Conservation (phyloP, 768 basidiomycete genomes). For the Pholiota microspora region DNA sequence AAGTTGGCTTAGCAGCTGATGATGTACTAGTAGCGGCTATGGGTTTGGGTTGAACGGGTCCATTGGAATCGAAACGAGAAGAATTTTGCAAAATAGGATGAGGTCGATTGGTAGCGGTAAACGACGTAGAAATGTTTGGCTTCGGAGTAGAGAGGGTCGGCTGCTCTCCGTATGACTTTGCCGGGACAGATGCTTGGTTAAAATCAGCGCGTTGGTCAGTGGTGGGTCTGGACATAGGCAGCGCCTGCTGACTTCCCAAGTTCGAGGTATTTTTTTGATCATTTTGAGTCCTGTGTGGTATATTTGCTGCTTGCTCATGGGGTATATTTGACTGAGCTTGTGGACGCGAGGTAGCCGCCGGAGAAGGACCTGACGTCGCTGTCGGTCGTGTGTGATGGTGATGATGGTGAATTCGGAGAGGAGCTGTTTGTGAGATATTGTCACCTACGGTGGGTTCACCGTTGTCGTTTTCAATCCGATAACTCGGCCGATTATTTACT, state of each 20-base stretch:
- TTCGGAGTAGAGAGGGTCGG: background rate
- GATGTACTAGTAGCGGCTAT: background rate
- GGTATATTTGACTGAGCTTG: background rate
- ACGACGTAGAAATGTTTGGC: background rate
- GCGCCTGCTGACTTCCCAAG: background rate
- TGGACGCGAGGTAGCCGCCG: slow-evolving; percentile 1
- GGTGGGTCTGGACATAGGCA: background rate
- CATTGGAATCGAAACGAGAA: background rate
- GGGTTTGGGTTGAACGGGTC: background rate
- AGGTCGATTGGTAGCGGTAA: background rate
- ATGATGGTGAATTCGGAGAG: slow-evolving; percentile 14
- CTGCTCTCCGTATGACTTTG: background rate
- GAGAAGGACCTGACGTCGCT: background rate
- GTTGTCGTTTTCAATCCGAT: background rate
- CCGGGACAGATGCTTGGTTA: background rate
- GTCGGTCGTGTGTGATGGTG: background rate
- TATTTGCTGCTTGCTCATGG: background rate
- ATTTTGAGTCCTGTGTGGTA: background rate
- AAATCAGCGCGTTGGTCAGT: background rate
- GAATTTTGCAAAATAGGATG: background rate
- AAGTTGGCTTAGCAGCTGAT: background rate
- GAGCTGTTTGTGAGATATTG: slow-evolving; percentile 9
- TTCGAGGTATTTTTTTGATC: background rate
- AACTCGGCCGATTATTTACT: background rate
- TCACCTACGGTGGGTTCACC: background rate